Base-by-base conservation (phyloP, 1,139 yeast genomes). In the Saccharomyces hybrid region DNA sequence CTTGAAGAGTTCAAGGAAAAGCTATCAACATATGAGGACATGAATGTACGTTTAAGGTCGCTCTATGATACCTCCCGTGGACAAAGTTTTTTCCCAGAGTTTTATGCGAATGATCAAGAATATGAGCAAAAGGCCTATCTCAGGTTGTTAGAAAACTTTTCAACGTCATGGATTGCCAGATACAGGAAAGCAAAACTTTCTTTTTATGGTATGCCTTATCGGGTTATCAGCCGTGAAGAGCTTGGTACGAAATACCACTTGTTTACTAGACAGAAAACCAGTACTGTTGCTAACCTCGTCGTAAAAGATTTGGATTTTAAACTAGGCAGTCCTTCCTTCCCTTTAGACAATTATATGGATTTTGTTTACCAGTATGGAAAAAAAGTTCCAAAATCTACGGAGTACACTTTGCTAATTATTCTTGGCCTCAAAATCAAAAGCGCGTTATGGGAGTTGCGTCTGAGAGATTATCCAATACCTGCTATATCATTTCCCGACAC, bases 351-450 rank as follows among this genome's bases (percentile, higher is more conserved):
- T 1, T 71, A 83, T 31, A 75, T 83, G 1, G 72, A 81, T 23
- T 89, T 83, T 65, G 66, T 90, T 41, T 73, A 80, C 63, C 75
- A 82, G n/a, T 74, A 84, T 47, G 97, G 97, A 3, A 89, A 88
- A 65, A 90, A 91, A 0, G 78, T 84, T 23, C 97, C 97, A 0
- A 64, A 67, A 51, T 83, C 81, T 58, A 80, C 88, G 0, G 64
- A 70, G 38, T 90, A 82, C 67, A 81, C 91, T 1, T 70, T 86
- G 38, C 68, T 85, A 57, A 67, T 88, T 1, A 93, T 96, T 0
- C 65, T 81, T 52, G 66, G 67, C 26, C 60, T 61, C 47, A 67
- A 61, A 32, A 67, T 83, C 50, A 69, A 66, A 14, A 69, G 83
- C 58, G 59, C 78, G 70, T 57, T 79, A 69, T 63, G 84, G 72